Base-by-base conservation (phyloP, 495 filamentous ascomycete species). In the Aspergillus diversus region DNA sequence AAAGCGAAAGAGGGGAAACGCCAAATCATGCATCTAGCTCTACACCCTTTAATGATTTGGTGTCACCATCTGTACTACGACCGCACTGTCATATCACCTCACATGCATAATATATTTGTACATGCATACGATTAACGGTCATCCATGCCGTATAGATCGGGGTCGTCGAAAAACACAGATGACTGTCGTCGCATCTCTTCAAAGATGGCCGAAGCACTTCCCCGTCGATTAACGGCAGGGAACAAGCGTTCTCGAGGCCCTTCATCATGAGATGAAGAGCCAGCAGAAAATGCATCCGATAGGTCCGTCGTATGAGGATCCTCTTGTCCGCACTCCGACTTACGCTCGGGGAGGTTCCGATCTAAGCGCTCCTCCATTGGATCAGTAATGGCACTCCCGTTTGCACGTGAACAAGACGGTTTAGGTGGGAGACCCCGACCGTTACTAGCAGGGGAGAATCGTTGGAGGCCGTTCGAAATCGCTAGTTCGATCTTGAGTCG, bases 401-500 rank as follows among this genome's bases (percentile, higher is more conserved):
- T 46, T 13, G 54, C 67, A 7, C 64, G 60, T 21, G 64, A 55
- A 51, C 51, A 54, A 11, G 53, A 32, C 61, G 60, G 50, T 66
- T 58, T 48, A 69, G 74, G 51, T 65, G 73, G 71, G 9, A 67
- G 46, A 7, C 66, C 65, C 17, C 71, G 70, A 1, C 63, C 71
- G n/a, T 15, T 43, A 15, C 72, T 73, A 12, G 67, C 64, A 2
- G 65, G 21, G 13, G 72, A 78, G 63, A 79, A 86, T 67, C 86
- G 81, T 33, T 85, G 75, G 11, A 95, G 75, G 1, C 93, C 94
- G 64, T 83, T 75, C 72, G 96, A 89, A 65, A 97, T 90, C 17
- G 90, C 71, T 48, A 84, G 80, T 76, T 99, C 95, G 15, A 96
- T 84, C 63, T 89, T 90, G 51, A 97, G 83, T 27, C 95, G 77